These are phyloP conservation scores for Coemansia sp. DNA, from an alignment of 192 early-diverging fungal genomes.

Conservation along the genomic window DNA sequence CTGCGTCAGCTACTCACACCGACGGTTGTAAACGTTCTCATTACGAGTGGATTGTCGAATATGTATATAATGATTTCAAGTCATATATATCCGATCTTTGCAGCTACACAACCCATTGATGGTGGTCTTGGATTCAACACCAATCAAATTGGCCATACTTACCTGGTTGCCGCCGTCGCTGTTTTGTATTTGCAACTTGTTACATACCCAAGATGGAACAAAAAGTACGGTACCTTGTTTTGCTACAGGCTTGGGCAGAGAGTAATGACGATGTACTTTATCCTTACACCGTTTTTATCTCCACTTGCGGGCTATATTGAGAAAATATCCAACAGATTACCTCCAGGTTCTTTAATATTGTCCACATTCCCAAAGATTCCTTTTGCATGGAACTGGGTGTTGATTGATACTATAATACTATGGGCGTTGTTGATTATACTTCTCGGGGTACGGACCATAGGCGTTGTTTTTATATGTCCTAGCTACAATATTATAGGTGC, in stretches of 20 bases:
- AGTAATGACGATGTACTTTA: slow-evolving; percentile 8
- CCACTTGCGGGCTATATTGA: slow-evolving; percentile 11
- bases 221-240: slow-evolving; percentile 47
- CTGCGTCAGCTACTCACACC: slow-evolving; percentile 32
- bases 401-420: neutral
- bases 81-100: slow-evolving; percentile 48
- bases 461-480: neutral
- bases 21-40: slow-evolving; percentile 21
- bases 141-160: slow-evolving; percentile 54
- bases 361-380: neutral
- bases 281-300: slow-evolving; percentile 20
- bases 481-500: slow-evolving; percentile 8
- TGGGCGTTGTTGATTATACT: slow-evolving; percentile 22
- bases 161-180: slow-evolving; percentile 42
- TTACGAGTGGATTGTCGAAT: slow-evolving; percentile 19
- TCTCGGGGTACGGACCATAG: neutral
- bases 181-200: slow-evolving; percentile 56
- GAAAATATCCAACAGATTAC: neutral
- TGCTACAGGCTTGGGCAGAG: slow-evolving; percentile 41
- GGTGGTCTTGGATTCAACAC: slow-evolving; percentile 59
- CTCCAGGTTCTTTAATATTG: neutral
- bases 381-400: neutral
- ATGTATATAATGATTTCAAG: slow-evolving; percentile 19
- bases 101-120: slow-evolving; percentile 29
- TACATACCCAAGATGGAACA: slow-evolving; percentile 45